These are phyloP conservation scores for Xenoacremonium recifei DNA, from an alignment of 2,329 filamentous ascomycete genomes.

Conservation along the genomic window DNA sequence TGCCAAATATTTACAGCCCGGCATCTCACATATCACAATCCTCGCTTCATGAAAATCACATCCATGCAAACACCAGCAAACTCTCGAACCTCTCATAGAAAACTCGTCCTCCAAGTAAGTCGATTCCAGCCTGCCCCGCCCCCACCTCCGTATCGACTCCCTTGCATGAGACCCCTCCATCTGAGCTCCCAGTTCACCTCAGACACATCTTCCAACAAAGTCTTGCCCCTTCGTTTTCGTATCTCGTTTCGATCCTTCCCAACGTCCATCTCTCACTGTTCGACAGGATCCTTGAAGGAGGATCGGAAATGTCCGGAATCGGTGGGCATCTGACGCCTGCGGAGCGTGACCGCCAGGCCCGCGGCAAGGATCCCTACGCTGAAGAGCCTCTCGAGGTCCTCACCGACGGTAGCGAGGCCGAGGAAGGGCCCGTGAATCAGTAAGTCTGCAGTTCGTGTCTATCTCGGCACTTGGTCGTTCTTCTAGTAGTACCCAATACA, in stretches of 20 bases:
- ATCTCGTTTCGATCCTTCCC: not conserved
- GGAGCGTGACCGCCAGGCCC: constrained; percentile 58
- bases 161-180: no score
- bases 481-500: no score
- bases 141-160: no score
- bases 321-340: constrained; percentile 12
- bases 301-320: not conserved
- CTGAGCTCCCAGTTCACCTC: not conserved
- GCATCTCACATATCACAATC: not conserved
- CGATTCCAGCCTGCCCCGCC: no score
- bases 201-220: not conserved
- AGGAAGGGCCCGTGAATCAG: no score
- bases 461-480: no score
- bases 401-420: no score
- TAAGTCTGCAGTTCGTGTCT: no score
- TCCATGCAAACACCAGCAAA: not conserved
- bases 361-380: constrained; percentile 57
- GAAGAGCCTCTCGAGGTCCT: no score
- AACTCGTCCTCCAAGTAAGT: not conserved
- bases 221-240: not conserved
- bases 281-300: not conserved
- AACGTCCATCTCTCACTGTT: not conserved
- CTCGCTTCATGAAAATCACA: not conserved
- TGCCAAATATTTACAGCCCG: not conserved
- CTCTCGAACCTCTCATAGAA: not conserved